phyloP scores from a whole-genome alignment of 345 rosid species.

The Arabidopsis arenosa region DNA sequence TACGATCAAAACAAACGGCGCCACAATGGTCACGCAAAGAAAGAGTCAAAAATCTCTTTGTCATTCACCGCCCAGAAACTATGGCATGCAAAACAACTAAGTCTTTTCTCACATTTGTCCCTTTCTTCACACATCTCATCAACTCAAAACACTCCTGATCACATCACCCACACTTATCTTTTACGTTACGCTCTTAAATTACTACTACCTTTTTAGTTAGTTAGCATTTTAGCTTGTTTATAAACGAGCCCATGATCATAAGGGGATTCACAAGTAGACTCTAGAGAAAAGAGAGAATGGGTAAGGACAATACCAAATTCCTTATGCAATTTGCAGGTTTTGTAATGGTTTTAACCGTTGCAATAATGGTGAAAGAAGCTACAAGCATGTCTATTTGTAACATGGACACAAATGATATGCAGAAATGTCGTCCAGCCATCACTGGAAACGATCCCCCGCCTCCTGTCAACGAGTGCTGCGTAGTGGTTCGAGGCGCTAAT shows the following conservation, averaged over 20 bases:
- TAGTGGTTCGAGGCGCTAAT: slow-evolving; percentile 45
- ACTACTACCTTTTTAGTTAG: neutral
- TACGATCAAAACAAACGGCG: neutral
- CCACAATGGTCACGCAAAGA: slow-evolving; percentile 10
- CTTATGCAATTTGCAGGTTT: slow-evolving; percentile 28
- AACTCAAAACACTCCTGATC: slow-evolving; percentile 25
- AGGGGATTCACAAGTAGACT: neutral
- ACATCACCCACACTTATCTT: slow-evolving; percentile 25
- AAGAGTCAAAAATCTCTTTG: slow-evolving; percentile 1
- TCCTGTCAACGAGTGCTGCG: slow-evolving; percentile 56
- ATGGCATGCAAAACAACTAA: slow-evolving; percentile 33
- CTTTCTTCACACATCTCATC: slow-evolving; percentile 44
- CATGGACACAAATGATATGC: slow-evolving; percentile 47
- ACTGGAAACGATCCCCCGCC: slow-evolving; percentile 53
- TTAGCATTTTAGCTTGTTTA: neutral
- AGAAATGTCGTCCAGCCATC: slow-evolving; percentile 55
- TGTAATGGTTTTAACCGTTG: slow-evolving; percentile 34
- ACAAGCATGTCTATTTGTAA: slow-evolving; percentile 44
- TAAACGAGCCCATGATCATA: slow-evolving; percentile 25
- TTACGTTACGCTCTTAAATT: slow-evolving; percentile 31
- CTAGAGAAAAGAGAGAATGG: slow-evolving; percentile 28
- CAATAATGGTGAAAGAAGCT: slow-evolving; percentile 36
- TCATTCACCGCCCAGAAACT: slow-evolving; percentile 25
- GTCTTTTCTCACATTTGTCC: slow-evolving; percentile 15
- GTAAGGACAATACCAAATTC: slow-evolving; percentile 21